Percentiles rank a stretch among this genome's conserved stretches.
Conservation (phyloP, 106 monocot genomes). For the Dendrobium chrysotoxum region DNA sequence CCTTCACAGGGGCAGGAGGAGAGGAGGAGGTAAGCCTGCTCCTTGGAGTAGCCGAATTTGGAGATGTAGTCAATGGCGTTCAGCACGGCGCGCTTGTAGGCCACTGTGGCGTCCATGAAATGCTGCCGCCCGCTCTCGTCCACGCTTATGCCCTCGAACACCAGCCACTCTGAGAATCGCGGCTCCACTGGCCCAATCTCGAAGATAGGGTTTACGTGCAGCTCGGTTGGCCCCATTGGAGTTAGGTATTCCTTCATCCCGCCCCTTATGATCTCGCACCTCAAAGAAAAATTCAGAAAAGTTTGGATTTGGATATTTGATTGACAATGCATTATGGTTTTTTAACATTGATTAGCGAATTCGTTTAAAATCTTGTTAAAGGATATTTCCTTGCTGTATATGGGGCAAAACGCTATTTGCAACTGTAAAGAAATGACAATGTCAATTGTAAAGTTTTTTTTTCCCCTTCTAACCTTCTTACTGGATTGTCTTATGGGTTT, state of each 20-base stretch:
- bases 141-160: slow-evolving; percentile 83
- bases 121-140: slow-evolving; percentile 79
- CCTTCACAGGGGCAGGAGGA: slow-evolving; percentile 90
- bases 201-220: slow-evolving; percentile 88
- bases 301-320: too few species aligned
- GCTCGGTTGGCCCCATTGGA: slow-evolving; percentile 79
- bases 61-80: slow-evolving; percentile 82
- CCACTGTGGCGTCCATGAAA: slow-evolving; percentile 74
- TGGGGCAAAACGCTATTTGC: too few species aligned
- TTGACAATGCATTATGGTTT: too few species aligned
- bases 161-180: slow-evolving; percentile 83
- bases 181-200: slow-evolving; percentile 90
- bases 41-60: slow-evolving; percentile 78
- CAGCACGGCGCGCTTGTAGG: slow-evolving; percentile 80
- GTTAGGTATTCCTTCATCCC: slow-evolving; percentile 89
- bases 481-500: too few species aligned
- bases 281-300: background rate
- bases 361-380: too few species aligned
- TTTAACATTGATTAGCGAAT: too few species aligned
- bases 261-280: slow-evolving; percentile 74
- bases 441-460: too few species aligned
- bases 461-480: too few species aligned
- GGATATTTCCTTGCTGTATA: too few species aligned
- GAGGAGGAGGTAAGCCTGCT: slow-evolving; percentile 76
- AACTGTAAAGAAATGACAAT: too few species aligned